Percentiles rank a stretch among this genome's conserved stretches.
phyloP scores from a whole-genome alignment of 805 yeast species.

The Alloascoidea africana region DNA sequence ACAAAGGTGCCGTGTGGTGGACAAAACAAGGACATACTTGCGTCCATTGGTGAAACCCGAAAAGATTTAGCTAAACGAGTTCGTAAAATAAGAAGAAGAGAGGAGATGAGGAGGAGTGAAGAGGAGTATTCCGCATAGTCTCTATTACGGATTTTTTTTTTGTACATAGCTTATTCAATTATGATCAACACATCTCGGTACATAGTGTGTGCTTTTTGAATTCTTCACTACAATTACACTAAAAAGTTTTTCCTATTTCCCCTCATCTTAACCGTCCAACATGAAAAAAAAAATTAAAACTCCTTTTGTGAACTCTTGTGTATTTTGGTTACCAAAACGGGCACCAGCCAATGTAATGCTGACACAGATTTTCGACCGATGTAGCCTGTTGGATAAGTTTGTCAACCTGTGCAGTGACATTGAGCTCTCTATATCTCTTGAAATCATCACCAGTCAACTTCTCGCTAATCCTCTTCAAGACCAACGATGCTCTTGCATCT shows the following conservation, averaged over 20 bases:
- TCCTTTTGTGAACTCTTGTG: not conserved
- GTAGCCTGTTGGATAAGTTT: constrained; percentile 92
- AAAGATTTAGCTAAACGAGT: too few species aligned
- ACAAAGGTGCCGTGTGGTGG: constrained; percentile 16
- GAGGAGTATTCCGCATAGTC: too few species aligned
- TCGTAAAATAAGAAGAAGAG: too few species aligned
- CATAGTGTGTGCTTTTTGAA: too few species aligned
- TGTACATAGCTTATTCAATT: too few species aligned
- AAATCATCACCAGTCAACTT: constrained; percentile 92
- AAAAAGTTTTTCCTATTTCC: too few species aligned
- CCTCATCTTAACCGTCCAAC: constrained; percentile 1
- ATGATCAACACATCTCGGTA: too few species aligned
- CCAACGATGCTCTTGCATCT: constrained; percentile 83
- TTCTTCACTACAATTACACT: too few species aligned
- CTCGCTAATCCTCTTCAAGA: constrained; percentile 78
- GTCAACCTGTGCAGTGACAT: constrained; percentile 85
- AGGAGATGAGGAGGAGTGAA: too few species aligned
- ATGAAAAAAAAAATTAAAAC: not conserved
- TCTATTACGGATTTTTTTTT: too few species aligned
- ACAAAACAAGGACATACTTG: too few species aligned
- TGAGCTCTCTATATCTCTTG: constrained; percentile 50
- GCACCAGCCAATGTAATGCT: constrained; percentile 98
- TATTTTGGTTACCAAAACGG: constrained; percentile 65
- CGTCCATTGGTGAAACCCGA: too few species aligned
- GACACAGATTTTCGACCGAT: constrained; percentile 88